Evolutionary conservation across 176 grass and related monocot species (phyloP), one percentile per base, ranked within the genome.

Genomic region (Metroxylon sagu): DNA sequence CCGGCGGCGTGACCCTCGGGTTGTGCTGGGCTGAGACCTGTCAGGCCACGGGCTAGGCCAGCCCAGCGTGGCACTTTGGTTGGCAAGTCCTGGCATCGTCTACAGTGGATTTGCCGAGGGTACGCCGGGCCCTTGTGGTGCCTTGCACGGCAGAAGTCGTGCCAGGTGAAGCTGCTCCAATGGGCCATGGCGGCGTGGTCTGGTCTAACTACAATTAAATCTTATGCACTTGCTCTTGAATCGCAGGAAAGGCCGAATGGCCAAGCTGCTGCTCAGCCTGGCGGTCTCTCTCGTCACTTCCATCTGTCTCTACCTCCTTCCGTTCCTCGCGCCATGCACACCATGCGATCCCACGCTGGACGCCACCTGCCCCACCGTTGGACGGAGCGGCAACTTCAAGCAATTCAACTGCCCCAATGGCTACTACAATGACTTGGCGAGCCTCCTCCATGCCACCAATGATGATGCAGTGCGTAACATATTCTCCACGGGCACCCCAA

Each of bases 301-400:
- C 12, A 62, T 69, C 14, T 69, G 64, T 53, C 84, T 97, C 1
- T 97, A 97, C 72, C 7, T 87, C 6, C 78, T 88, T 2, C 92
- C 92, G 0, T 97, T 97, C 63, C 57, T 80, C 25, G 92, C 83
- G 8, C 75, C 92, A 19, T 97, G 92, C 84, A 75, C 74, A 12
- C 81, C 84, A 0, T 97, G 92, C 76, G 75, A 80, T 23, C 72
- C 81, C 55, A 77, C 52, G 23, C 0, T 39, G 2, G 82, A 67
- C 1, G 70, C 19, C 0, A 16, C 54, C 18, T 97, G 87, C 79
- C 87, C 92, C 12, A 85, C 69, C 0, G 64, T 49, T 0, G 87
- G 84, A 19, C 51, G 78, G 14, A 79, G 83, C 26, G 92, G 92
- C 29, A 97, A 97, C 66, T 97, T 97, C 87, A 97, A 97, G 87